A percentile compares a stretch with the other conserved stretches of the same genome.
These are phyloP conservation scores for Babesia divergens DNA, from an alignment of 169 alveolate species.

Conservation along the genomic window DNA sequence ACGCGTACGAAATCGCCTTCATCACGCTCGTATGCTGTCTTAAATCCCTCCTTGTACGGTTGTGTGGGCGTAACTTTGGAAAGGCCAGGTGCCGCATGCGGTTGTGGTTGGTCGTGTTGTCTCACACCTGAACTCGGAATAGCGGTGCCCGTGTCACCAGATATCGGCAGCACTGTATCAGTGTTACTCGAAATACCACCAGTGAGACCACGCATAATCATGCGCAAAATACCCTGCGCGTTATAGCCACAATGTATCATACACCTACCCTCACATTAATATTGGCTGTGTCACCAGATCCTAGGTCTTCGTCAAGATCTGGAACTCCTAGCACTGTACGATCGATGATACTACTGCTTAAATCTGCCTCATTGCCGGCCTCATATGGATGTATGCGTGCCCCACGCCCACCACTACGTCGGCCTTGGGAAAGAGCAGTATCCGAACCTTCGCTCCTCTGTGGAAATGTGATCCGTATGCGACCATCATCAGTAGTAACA, in stretches of 20 bases:
- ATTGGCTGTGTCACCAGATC: slow-evolving; percentile 2
- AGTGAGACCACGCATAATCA: slow-evolving; percentile 51
- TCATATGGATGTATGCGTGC: neutral
- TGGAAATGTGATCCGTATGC: slow-evolving; percentile 56
- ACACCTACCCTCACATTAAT: slow-evolving; percentile 52
- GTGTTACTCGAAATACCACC: neutral
- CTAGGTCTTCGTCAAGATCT: neutral
- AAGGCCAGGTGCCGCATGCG: neutral
- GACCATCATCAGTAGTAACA: slow-evolving; percentile 19
- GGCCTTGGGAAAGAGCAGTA: slow-evolving; percentile 2
- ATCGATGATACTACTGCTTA: neutral
- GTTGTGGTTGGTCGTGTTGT: neutral
- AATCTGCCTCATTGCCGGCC: neutral
- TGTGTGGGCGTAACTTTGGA: neutral
- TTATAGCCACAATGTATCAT: neutral
- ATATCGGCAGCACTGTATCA: neutral
- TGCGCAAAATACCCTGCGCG: slow-evolving; percentile 44
- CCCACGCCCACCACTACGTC: neutral
- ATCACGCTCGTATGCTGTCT: slow-evolving; percentile 16
- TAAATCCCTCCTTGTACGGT: slow-evolving; percentile 3
- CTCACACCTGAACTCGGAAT: neutral
- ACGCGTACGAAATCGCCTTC: slow-evolving; percentile 31
- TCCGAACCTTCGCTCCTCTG: slow-evolving; percentile 8
- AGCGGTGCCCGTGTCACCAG: neutral
- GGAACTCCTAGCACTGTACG: neutral